Evolutionary conservation across 345 rosid species (phyloP).

Genomic region (Anacardium occidentale): DNA sequence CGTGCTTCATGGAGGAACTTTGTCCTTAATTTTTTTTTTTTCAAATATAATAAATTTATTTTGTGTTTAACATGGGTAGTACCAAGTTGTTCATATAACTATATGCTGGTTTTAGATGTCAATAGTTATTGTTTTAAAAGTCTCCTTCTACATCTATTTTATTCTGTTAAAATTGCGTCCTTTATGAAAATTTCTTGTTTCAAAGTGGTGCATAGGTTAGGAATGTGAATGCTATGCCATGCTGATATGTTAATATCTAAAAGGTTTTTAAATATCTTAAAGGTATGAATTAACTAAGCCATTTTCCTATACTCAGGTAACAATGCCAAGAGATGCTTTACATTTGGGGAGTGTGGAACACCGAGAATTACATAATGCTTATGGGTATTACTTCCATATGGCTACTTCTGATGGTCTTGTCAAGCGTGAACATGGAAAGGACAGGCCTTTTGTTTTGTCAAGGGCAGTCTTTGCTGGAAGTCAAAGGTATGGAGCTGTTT

Average conservation of each 20-base stretch:
- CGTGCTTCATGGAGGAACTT: background rate
- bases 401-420: slow-evolving; percentile 95
- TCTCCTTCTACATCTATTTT: background rate
- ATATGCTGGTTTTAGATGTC: background rate
- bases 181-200: background rate
- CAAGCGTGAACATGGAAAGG: slow-evolving; percentile 84
- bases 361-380: slow-evolving; percentile 90
- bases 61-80: no score
- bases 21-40: background rate
- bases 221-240: background rate
- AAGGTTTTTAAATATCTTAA: background rate
- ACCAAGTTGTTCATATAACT: background rate
- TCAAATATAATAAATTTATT: no score
- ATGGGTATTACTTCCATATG: slow-evolving; percentile 96
- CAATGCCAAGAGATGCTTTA: slow-evolving; percentile 97
- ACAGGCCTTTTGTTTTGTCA: slow-evolving; percentile 94
- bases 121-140: background rate
- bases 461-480: slow-evolving; percentile 96
- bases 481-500: slow-evolving; percentile 93
- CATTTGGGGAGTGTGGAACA: slow-evolving; percentile 84
- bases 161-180: background rate
- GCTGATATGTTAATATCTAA: background rate
- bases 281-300: slow-evolving; percentile 14
- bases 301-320: slow-evolving; percentile 45
- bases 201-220: background rate